Conservation (phyloP, 805 yeast genomes). For the Citeromyces nyonsensis region DNA sequence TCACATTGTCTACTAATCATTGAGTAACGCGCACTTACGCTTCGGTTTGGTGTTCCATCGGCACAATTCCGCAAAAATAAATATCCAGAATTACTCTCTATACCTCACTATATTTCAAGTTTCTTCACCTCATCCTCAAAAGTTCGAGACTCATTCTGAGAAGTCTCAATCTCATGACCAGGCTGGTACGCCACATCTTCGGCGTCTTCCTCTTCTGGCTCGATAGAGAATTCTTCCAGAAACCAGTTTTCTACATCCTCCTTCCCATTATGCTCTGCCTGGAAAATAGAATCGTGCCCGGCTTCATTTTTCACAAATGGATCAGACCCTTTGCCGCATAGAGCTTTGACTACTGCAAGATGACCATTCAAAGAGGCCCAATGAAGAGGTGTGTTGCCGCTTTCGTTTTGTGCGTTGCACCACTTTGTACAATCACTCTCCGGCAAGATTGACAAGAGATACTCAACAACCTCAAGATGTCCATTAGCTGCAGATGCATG, state of each 20-base stretch:
- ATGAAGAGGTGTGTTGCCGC: slow-evolving; percentile 89
- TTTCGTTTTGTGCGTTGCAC: slow-evolving; percentile 44
- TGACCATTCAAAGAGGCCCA: slow-evolving; percentile 95
- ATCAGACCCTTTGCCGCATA: slow-evolving; percentile 68
- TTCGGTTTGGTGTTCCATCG: too few species aligned
- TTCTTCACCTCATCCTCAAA: too few species aligned
- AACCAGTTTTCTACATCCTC: slow-evolving; percentile 69
- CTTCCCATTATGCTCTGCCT: slow-evolving; percentile 71
- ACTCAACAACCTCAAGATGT: slow-evolving; percentile 52
- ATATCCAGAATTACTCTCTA: too few species aligned
- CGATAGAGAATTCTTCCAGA: slow-evolving; percentile 56
- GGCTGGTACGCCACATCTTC: slow-evolving; percentile 18
- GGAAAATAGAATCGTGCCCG: slow-evolving; percentile 75
- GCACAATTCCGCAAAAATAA: too few species aligned
- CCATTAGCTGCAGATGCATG: slow-evolving; percentile 98
- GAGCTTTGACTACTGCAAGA: slow-evolving; percentile 44
- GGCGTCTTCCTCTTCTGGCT: slow-evolving; percentile 36
- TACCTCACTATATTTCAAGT: too few species aligned
- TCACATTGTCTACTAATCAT: too few species aligned
- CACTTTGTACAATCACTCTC: slow-evolving; percentile 26
- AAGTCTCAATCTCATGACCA: slow-evolving; percentile 34
- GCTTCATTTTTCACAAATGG: slow-evolving; percentile 62
- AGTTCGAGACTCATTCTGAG: slow-evolving; percentile 23
- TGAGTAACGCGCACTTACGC: too few species aligned
- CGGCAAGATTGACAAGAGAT: slow-evolving; percentile 32